These are phyloP conservation scores for Solanum pennellii DNA, from an alignment of 257 asterid species.

Conservation along the genomic window DNA sequence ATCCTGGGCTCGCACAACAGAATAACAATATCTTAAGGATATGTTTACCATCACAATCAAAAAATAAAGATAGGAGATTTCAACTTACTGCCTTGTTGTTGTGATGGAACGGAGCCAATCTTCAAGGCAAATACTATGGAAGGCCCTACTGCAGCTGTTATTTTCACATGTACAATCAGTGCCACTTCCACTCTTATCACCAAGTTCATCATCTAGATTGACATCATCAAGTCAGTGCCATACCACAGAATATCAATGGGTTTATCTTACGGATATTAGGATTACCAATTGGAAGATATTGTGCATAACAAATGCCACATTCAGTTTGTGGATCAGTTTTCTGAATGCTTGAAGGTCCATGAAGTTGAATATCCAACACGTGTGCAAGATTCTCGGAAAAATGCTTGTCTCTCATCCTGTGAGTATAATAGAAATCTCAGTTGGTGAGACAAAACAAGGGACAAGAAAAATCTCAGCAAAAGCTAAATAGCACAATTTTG, in stretches of 20 bases:
- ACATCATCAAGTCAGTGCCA: slow-evolving; percentile 8
- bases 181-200: slow-evolving; percentile 58
- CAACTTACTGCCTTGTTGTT: slow-evolving; percentile 70
- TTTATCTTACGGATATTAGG: not conserved
- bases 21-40: not conserved
- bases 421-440: not conserved
- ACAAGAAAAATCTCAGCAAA: not conserved
- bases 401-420: slow-evolving; percentile 44
- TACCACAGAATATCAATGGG: not conserved
- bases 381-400: slow-evolving; percentile 43
- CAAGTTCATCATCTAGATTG: slow-evolving; percentile 68
- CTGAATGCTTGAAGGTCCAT: slow-evolving; percentile 26
- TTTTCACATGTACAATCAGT: slow-evolving; percentile 70
- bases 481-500: not conserved
- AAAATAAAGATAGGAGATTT: not conserved
- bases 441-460: not conserved
- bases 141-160: slow-evolving; percentile 52
- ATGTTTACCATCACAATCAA: not conserved
- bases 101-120: slow-evolving; percentile 86
- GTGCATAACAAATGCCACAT: slow-evolving; percentile 87
- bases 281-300: slow-evolving; percentile 67
- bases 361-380: slow-evolving; percentile 44
- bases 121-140: slow-evolving; percentile 65
- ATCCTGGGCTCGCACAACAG: not conserved
- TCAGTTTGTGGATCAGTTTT: slow-evolving; percentile 54